Base-by-base conservation (phyloP, 306 rosid species). In the Pterocarpus santalinus region DNA sequence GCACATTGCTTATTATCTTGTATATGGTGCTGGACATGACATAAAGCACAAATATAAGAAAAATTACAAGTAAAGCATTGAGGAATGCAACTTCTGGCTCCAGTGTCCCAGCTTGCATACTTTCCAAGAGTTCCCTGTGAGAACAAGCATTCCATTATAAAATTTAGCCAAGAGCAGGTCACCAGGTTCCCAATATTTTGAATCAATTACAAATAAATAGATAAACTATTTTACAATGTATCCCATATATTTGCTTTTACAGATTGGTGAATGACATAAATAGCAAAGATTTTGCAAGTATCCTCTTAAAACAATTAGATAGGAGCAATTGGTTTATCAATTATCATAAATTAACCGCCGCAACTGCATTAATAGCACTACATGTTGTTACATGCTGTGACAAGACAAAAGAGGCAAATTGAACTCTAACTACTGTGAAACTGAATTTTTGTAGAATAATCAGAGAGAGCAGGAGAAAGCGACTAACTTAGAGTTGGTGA, bases 51-150 rank as follows among this genome's bases (percentile, higher is more conserved):
- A 75, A 73, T 13, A 46, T 28, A 68, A 75, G 32, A 52, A 73
- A 81, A 12, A 56, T 62, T 84, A 93, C 97, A 65, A 93, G 99
- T 61, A 84, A 88, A 70, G 99, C 95, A 84, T 89, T 93, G 80
- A 95, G 93, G 85, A 95, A 86, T 3, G 95, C 89, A 77, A 85
- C 92, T 95, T 95, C 97, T 16, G 99, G 94, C 52, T 93, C 97
- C 90, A 93, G 78, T 12, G 95, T 90, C 70, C 90, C 93, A 33
- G 95, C 87, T 84, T 91, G 97, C 95, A 95, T 90, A 34, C 85
- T 82, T 64, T 89, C 93, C 76, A 91, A 88, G 79, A 95, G 94
- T 49, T 95, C 97, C 94, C 98, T 91, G 86, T 74, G 72, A 86
- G 75, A 70, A 22, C 68, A 86, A n/a, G 52, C 68, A 79, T 84